Base-by-base conservation (phyloP, 2,329 filamentous ascomycete genomes). In the Venturia effusa region DNA sequence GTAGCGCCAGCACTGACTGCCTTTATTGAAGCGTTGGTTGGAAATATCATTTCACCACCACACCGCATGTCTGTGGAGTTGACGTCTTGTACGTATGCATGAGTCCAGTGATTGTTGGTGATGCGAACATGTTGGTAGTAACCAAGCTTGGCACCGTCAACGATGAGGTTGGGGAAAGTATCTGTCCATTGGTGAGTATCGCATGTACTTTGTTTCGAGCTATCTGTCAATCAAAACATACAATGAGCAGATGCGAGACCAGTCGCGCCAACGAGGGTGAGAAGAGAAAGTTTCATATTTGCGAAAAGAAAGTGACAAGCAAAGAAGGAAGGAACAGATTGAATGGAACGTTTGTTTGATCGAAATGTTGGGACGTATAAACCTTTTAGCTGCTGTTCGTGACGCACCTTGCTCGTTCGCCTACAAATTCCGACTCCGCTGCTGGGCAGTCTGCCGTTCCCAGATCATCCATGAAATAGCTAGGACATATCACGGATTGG, bases 1-100 rank as follows among this genome's bases (percentile, higher is more conserved):
- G 55, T 51, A 30, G 32, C 24, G n/a, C 62, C 62, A 30, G 62
- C 62, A 40, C 13, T 61, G 32, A 64, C 62, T 30, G 62, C n/a
- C 19, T 34, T 39, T 34, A 30, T 48, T 30, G 32, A 34, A 39
- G 62, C 61, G 51, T 63, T 64, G n/a, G 62, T 27, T 24, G 61
- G 45, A 48, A 40, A 27, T 19, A 39, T 40, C 55, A 27, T 22
- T 27, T 60, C 30, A 15, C 39, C 40, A 40, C 55, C 62, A 37
- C 62, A 64, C 10, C 62, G 62, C 54, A 64, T 64, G 32, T 64
- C 62, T 3, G 4, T 30, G 15, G n/a, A 45, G 22, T 24, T 45
- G 2, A 64, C 62, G 37, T 61, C 39, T 37, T 30, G 30, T 4
- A 64, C 55, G 17, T 22, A 4, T 22, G 5, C 2, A 27, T 63